A percentile compares a stretch with the other conserved stretches of the same genome.
Evolutionary conservation across 2,329 filamentous ascomycete species (phyloP).

Genomic region (Cladosporium halotolerans): DNA sequence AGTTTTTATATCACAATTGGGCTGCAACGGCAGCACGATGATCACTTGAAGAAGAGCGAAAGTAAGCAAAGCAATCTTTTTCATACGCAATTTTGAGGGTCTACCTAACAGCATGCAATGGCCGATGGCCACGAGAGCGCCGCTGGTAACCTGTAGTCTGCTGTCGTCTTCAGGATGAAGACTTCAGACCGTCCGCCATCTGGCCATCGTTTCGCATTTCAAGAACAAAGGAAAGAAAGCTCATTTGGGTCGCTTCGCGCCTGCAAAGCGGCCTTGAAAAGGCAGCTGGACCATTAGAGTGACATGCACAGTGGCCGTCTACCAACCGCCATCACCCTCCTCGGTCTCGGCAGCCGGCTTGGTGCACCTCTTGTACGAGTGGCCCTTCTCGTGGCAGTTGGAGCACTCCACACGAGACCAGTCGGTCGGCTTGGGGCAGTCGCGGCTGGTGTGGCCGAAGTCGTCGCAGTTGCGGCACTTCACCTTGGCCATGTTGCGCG

Average conservation of each 20-base stretch:
- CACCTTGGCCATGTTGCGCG: constrained; percentile 45
- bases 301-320: neutral
- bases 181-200: neutral
- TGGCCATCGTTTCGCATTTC: too few relatives aligned
- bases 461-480: constrained; percentile 44
- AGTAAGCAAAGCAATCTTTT: neutral
- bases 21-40: too few relatives aligned
- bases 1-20: too few relatives aligned
- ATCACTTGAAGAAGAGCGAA: neutral
- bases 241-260: too few relatives aligned
- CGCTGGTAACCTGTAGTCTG: neutral
- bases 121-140: neutral
- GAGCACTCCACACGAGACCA: constrained; percentile 42
- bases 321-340: constrained; percentile 11
- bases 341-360: constrained; percentile 15
- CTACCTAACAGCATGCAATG: neutral
- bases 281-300: neutral
- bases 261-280: too few relatives aligned
- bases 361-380: constrained; percentile 24
- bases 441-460: constrained; percentile 19
- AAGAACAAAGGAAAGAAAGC: too few relatives aligned
- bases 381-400: constrained; percentile 35
- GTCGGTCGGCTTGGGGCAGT: constrained; percentile 25
- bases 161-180: neutral
- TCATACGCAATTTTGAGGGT: neutral